Base-by-base conservation (phyloP, 2,329 filamentous ascomycete genomes). In the Colletotrichum karsti region DNA sequence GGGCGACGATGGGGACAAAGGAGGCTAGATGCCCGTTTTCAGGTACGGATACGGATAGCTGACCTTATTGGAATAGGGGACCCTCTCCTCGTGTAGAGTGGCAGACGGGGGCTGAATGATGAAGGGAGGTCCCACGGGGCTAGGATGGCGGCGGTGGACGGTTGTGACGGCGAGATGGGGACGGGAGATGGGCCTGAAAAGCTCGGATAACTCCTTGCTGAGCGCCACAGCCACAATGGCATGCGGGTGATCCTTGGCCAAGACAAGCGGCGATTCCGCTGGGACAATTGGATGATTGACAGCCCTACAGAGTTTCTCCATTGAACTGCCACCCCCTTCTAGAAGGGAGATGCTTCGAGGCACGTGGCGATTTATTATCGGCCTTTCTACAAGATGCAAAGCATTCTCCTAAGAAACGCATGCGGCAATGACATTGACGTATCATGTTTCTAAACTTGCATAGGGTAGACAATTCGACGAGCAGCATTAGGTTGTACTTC, bases 1-100 rank as follows among this genome's bases (percentile, higher is more conserved):
- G 39, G 51, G 61, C 37, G 30, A 41, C 44, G 26, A 64, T 54
- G 54, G 30, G 46, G 54, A 68, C 65, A 68, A 68, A 68, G 65
- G 65, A 68, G 46, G 60, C n/a, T 54, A 56, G 44, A 41, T 54
- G 30, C 33, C 33, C 10, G 33, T 35, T 10, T 35, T 35, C 33
- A 35, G 33, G 26, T 28, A 30, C 15, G 48, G 20, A 44, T 50
- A 50, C 46, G 46, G 48, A 54, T 61, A 62, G 54, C 30, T 44
- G 60, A 68, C 60, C 44, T 59, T 59, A 33, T 42, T 59, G 20
- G 54, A 68, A 53, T 58, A 59, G 65, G 65, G 60, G 54, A 68
- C 54, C 65, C 37, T 62, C 60, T 42, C 60, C 44, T 67, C 64
- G 53, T 53, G 24, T 41, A 67, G 33, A 62, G 50, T 51, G 51